Conservation (phyloP, 352 stramenopile species). For the Phytophthora quininea region DNA sequence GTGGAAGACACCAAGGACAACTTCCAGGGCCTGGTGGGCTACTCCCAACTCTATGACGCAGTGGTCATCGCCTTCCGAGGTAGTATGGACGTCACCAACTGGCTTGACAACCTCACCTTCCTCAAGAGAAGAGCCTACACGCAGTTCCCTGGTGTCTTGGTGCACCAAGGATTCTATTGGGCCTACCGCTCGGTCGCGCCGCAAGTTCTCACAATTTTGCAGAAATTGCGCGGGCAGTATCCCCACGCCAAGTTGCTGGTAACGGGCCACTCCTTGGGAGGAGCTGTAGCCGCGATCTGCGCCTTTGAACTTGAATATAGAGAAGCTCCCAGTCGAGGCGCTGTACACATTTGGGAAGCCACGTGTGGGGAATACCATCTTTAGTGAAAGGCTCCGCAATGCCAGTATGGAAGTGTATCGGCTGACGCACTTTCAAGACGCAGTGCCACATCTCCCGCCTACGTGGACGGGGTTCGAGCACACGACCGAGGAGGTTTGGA, state of each 20-base stretch:
- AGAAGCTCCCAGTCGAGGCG: conserved; percentile 55
- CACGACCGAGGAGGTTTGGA: conserved; percentile 65
- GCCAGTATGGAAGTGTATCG: conserved; percentile 68
- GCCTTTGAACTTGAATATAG: conserved; percentile 74
- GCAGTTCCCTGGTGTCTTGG: conserved; percentile 59
- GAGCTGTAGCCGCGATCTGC: conserved; percentile 72
- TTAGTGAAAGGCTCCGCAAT: conserved; percentile 59
- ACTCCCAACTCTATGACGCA: conserved; percentile 53
- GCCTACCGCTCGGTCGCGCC: conserved; percentile 68
- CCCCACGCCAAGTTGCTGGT: conserved; percentile 60
- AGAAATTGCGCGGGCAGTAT: conserved; percentile 38
- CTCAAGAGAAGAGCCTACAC: conserved; percentile 73
- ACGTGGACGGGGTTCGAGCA: conserved; percentile 82
- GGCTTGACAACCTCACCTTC: conserved; percentile 88
- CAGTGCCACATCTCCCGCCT: conserved; percentile 79
- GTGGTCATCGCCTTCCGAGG: conserved; percentile 82
- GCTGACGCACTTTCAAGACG: conserved; percentile 79
- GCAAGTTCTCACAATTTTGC: conserved; percentile 51
- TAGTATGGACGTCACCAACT: conserved; percentile 85
- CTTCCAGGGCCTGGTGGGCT: conserved; percentile 84
- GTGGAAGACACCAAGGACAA: conserved; percentile 75
- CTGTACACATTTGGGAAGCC: conserved; percentile 85
- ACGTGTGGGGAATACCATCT: conserved; percentile 73
- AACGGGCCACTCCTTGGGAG: conserved; percentile 78
- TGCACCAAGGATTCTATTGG: conserved; percentile 87